Conservation (phyloP, 75 land plant genomes). For the Chamaecyparis obtusa region DNA sequence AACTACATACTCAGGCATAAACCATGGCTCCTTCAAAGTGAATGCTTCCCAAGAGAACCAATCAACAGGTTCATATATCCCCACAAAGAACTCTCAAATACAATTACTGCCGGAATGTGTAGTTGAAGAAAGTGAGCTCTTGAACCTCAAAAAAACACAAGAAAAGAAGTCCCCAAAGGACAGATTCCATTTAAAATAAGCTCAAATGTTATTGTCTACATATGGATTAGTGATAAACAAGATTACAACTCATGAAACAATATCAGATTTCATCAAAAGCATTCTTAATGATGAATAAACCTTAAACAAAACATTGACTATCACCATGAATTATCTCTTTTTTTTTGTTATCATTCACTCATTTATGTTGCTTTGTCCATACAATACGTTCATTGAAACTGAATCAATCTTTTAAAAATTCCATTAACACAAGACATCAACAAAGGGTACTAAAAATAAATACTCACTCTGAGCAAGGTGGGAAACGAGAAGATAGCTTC, state of each 20-base stretch:
- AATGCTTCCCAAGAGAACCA: background rate
- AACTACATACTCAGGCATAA: no score
- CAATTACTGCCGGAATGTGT: background rate
- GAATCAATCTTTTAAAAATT: background rate
- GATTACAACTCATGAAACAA: background rate
- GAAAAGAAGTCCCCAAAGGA: background rate
- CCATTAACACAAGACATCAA: background rate
- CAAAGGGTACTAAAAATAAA: background rate
- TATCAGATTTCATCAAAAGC: background rate
- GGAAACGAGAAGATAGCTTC: conserved; percentile 93
- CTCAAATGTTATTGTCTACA: background rate
- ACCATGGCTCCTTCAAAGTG: no score
- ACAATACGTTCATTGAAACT: background rate
- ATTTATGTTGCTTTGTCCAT: background rate
- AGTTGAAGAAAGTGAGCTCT: background rate
- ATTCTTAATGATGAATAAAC: background rate
- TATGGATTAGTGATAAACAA: background rate
- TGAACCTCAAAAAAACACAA: background rate
- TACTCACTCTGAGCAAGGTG: conserved; percentile 79
- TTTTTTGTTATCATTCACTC: background rate
- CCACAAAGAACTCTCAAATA: background rate
- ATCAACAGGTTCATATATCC: background rate
- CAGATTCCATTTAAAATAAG: background rate
- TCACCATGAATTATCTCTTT: background rate
- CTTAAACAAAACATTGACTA: background rate